Evolutionary conservation across 2,329 filamentous ascomycete genomes (phyloP), one percentile per base, ranked within the genome.

Genomic region (Diaporthe sp.): DNA sequence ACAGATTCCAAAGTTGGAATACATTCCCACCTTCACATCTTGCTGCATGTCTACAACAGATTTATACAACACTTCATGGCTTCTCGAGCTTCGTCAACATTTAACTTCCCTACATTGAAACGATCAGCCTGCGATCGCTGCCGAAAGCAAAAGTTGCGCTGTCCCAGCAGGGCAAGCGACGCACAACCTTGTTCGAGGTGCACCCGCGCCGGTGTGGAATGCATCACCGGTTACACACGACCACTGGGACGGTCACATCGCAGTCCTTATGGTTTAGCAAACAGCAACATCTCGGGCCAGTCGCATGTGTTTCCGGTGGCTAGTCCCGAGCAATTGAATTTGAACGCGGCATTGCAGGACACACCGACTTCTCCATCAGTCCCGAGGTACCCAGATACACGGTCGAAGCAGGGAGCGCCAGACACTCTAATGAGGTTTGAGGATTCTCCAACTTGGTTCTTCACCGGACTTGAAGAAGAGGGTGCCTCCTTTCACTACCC

Each of bases 61-160:
- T 31, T 10, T 3, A 3, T 10, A 19, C 9, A 62, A 17, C 2
- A 44, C 3, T 28, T 10, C 60, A 65, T 65, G 61, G 61, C 42
- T 49, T 19, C 61, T 34, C 42, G 17, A 65, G 17, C 25, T 15
- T 17, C 25, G 17, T 65, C 61, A 25, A 65, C 42, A 31, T 65
- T 65, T 49, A 65, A 44, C 25, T 65, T 65, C 17, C 25, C 61
- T 22, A 65, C 61, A 7, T 31, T 22, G 25, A 65, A 65, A 49
- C 42, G 61, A 34, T 65, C 61, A 22, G 61, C 61, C 28, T 65
- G 61, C 19, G 61, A 65, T 49, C 61, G 42, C 34, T 65, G 61
- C 61, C 61, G 61, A 49, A 65, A 49, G 42, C 61, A 65, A 65
- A 65, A 65, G 42, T 46, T 65, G 25, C 61, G 61, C 4, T 65